phyloP scores from a whole-genome alignment of 805 yeast genomes.

The Zygotorulaspora chibaensis region DNA sequence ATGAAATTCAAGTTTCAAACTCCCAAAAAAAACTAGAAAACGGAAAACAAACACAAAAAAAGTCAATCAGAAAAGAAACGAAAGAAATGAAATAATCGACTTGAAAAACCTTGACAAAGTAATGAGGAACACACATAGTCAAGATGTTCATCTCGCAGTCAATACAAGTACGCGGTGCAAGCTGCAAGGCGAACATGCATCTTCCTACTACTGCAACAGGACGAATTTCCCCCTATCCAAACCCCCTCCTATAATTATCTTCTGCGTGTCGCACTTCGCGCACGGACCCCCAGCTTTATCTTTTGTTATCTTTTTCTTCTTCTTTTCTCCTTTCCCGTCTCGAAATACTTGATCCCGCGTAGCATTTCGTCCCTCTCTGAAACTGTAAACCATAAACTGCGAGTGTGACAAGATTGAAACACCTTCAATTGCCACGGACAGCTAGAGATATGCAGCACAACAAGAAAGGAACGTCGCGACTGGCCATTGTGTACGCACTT shows the following conservation, averaged over 20 bases:
- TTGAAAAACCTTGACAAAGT: not conserved
- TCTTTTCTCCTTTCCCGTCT: too few relatives aligned
- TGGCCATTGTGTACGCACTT: not conserved
- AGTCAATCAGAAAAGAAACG: not conserved
- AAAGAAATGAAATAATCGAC: not conserved
- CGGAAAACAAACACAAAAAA: not conserved
- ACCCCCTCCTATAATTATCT: too few relatives aligned
- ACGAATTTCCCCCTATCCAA: too few relatives aligned
- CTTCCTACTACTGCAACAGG: too few relatives aligned
- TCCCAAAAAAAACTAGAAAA: not conserved
- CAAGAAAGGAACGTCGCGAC: not conserved
- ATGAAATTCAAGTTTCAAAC: not conserved
- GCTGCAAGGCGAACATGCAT: too few relatives aligned
- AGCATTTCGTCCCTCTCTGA: not conserved
- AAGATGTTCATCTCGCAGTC: too few relatives aligned
- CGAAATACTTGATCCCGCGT: too few relatives aligned
- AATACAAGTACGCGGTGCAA: too few relatives aligned
- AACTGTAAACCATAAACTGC: not conserved
- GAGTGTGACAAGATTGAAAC: not conserved
- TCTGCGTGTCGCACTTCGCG: too few relatives aligned
- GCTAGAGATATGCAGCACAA: not conserved
- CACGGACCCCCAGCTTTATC: too few relatives aligned
- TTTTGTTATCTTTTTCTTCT: too few relatives aligned
- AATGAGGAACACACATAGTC: not conserved
- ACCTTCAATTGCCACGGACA: not conserved